These are phyloP conservation scores for Venturiaceae sp. DNA, from an alignment of 2,329 filamentous ascomycete genomes.

Conservation along the genomic window DNA sequence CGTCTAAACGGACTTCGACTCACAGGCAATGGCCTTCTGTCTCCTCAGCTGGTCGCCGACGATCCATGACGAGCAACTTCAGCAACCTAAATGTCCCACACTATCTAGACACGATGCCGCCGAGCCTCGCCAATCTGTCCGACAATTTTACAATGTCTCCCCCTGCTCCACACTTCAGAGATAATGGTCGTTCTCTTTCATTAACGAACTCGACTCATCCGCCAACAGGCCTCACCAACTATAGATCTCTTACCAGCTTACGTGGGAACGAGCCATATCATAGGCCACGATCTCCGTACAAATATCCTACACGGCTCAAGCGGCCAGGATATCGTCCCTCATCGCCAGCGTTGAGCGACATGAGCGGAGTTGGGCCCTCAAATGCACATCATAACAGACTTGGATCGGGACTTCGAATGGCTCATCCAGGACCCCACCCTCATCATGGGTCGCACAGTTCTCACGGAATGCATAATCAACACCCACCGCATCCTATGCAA, in stretches of 20 bases:
- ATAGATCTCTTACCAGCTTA: constrained; percentile 34
- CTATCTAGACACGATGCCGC: constrained; percentile 27
- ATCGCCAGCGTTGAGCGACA: constrained; percentile 35
- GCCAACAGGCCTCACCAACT: constrained; percentile 25
- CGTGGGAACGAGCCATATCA: constrained; percentile 27
- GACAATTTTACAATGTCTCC: constrained; percentile 1
- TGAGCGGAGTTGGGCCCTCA: constrained; percentile 14
- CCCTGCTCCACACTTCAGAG: constrained; percentile 11
- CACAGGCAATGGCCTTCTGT: constrained; percentile 26
- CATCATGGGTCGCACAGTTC: not conserved
- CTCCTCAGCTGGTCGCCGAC: constrained; percentile 27
- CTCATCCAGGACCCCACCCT: not conserved
- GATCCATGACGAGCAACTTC: constrained; percentile 25
- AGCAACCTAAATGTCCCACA: constrained; percentile 24
- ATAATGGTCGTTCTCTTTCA: constrained; percentile 34
- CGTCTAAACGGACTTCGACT: constrained; percentile 28
- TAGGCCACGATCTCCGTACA: constrained; percentile 28
- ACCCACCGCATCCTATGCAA: not conserved
- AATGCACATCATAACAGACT: constrained; percentile 4
- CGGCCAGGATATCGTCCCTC: constrained; percentile 30
- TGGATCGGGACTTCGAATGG: constrained; percentile 3
- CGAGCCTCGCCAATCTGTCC: constrained; percentile 10
- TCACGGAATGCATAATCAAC: not conserved
- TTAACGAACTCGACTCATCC: constrained; percentile 25
- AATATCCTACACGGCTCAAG: constrained; percentile 31